Evolutionary conservation across 306 rosid genomes (phyloP).

Genomic region (Trifolium fragiferum): DNA sequence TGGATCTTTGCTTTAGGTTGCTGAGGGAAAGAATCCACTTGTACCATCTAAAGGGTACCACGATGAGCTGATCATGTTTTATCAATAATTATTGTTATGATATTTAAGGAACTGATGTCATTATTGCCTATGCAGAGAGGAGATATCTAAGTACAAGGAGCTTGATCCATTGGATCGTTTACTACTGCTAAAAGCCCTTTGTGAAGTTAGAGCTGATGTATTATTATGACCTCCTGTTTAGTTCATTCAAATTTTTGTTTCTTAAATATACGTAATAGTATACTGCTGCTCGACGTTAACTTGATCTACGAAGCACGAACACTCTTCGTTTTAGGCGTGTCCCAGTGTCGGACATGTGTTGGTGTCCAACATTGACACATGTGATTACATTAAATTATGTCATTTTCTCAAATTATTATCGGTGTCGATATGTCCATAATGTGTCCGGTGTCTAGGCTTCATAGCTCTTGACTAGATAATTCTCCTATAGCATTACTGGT

Average conservation of each 20-base stretch:
- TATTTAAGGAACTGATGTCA: constrained; percentile 21
- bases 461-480: constrained; percentile 11
- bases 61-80: constrained; percentile 16
- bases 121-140: constrained; percentile 71
- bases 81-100: constrained; percentile 1
- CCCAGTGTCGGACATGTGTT: too few relatives aligned
- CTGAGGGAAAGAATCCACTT: constrained; percentile 87
- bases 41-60: constrained; percentile 75
- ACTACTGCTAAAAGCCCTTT: constrained; percentile 76
- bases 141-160: constrained; percentile 68
- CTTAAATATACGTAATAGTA: not conserved
- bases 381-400: too few relatives aligned
- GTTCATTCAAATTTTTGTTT: constrained; percentile 29
- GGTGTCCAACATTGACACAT: too few relatives aligned
- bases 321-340: too few relatives aligned
- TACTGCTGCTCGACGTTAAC: not conserved
- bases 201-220: constrained; percentile 92
- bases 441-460: too few relatives aligned
- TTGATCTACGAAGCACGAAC: too few relatives aligned
- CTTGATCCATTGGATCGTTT: constrained; percentile 76
- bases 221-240: constrained; percentile 41
- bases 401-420: too few relatives aligned
- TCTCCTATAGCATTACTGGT: constrained; percentile 14
- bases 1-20: constrained; percentile 64
- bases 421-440: too few relatives aligned